These are phyloP conservation scores for Rutstroemia sp. DNA, from an alignment of 2,329 filamentous ascomycete species.

Conservation along the genomic window DNA sequence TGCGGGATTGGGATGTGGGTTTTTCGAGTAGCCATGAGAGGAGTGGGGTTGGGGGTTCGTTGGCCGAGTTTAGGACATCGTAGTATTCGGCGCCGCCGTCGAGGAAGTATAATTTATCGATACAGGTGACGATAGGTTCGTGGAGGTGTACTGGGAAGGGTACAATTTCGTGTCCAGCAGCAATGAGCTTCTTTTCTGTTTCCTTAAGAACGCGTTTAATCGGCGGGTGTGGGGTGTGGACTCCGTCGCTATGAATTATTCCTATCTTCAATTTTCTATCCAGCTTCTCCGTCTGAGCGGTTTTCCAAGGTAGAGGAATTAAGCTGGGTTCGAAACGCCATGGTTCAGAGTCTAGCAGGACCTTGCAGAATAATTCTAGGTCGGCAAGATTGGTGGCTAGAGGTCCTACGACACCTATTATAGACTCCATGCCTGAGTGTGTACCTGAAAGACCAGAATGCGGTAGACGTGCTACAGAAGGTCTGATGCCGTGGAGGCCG, in stretches of 20 bases:
- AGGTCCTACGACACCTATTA: constrained; percentile 38
- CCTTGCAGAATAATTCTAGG: constrained; percentile 31
- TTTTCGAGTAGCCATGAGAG: constrained; percentile 17
- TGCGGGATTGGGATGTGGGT: background rate
- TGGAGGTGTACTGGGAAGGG: background rate
- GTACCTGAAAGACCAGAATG: constrained; percentile 29
- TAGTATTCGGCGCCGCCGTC: constrained; percentile 17
- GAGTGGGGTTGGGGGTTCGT: constrained; percentile 14
- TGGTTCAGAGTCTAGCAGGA: constrained; percentile 29
- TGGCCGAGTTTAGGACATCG: constrained; percentile 10
- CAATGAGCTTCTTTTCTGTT: background rate
- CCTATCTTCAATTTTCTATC: constrained; percentile 33
- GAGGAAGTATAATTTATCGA: background rate
- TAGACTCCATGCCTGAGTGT: constrained; percentile 47
- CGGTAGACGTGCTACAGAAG: constrained; percentile 18
- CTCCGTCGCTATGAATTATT: constrained; percentile 19
- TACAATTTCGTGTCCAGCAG: background rate
- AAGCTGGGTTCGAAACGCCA: constrained; percentile 45
- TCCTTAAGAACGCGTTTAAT: background rate
- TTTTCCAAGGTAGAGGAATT: constrained; percentile 42
- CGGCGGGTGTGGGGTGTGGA: constrained; percentile 15
- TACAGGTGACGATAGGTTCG: background rate
- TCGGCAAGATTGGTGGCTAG: constrained; percentile 37
- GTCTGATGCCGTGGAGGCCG: constrained; percentile 36
- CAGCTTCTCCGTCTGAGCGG: background rate